Percentiles rank a stretch among this genome's conserved stretches.
Conservation (phyloP, 106 monocot genomes). For the Chionographis japonica region DNA sequence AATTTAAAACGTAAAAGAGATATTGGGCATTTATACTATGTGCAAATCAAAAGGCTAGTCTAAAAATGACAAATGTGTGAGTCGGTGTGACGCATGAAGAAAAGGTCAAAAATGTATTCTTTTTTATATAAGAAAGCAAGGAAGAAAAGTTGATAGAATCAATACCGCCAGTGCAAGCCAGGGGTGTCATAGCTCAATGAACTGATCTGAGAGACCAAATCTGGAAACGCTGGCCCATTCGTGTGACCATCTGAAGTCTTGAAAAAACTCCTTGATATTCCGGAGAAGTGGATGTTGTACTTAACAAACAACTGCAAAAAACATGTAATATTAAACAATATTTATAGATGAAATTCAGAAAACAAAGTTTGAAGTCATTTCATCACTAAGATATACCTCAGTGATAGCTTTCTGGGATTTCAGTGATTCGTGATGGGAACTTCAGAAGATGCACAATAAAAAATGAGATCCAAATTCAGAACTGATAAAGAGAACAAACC, state of each 20-base stretch:
- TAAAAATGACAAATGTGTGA: background rate
- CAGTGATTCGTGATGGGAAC: slow-evolving; percentile 95
- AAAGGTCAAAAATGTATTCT: background rate
- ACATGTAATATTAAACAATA: slow-evolving; percentile 1
- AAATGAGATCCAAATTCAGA: slow-evolving; percentile 5
- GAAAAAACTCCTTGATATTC: slow-evolving; percentile 80
- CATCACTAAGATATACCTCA: slow-evolving; percentile 54
- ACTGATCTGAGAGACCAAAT: slow-evolving; percentile 73
- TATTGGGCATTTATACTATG: too few relatives aligned
- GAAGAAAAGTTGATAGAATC: slow-evolving; percentile 7
- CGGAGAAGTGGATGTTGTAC: slow-evolving; percentile 91
- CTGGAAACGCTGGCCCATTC: slow-evolving; percentile 37
- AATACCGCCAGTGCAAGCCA: slow-evolving; percentile 87
- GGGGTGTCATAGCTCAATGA: slow-evolving; percentile 67
- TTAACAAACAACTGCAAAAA: slow-evolving; percentile 75
- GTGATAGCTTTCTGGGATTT: slow-evolving; percentile 96
- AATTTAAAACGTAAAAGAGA: too few relatives aligned
- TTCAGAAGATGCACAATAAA: slow-evolving; percentile 22
- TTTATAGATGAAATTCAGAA: background rate
- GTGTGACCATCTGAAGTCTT: slow-evolving; percentile 27
- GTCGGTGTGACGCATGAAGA: background rate
- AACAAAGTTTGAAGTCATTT: background rate
- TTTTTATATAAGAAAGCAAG: background rate
- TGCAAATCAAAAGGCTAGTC: background rate
- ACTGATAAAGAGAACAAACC: background rate